These are phyloP conservation scores for Microsporum ferrugineum DNA, from an alignment of 2,329 filamentous ascomycete genomes.

Conservation along the genomic window DNA sequence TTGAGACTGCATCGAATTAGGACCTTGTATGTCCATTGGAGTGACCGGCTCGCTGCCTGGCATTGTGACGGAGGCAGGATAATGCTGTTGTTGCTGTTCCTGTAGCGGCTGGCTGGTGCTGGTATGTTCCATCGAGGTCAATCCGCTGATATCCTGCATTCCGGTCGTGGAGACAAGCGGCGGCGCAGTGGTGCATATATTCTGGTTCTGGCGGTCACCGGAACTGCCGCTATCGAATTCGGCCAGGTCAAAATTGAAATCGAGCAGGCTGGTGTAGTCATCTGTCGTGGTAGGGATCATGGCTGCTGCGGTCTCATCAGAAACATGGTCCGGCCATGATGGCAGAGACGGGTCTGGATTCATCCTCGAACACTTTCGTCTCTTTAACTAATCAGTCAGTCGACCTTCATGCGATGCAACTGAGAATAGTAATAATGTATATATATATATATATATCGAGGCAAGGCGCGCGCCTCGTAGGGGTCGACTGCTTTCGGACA, in stretches of 20 bases:
- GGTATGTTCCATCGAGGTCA: slow-evolving; percentile 10
- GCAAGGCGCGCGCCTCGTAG: neutral
- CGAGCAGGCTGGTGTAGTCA: slow-evolving; percentile 40
- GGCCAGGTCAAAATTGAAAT: slow-evolving; percentile 36
- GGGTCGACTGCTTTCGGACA: neutral
- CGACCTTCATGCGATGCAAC: neutral
- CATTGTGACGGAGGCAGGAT: slow-evolving; percentile 2
- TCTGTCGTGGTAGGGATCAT: slow-evolving; percentile 32
- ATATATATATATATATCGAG: neutral
- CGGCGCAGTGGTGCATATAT: slow-evolving; percentile 24
- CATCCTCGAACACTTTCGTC: slow-evolving; percentile 20
- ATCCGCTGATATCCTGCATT: slow-evolving; percentile 10
- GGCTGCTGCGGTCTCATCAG: slow-evolving; percentile 22
- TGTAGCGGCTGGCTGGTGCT: slow-evolving; percentile 8
- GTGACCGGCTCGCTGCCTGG: slow-evolving; percentile 7
- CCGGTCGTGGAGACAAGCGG: slow-evolving; percentile 9
- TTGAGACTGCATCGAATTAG: slow-evolving; percentile 4
- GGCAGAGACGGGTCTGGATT: slow-evolving; percentile 29
- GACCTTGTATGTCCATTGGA: slow-evolving; percentile 11
- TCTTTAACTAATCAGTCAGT: neutral
- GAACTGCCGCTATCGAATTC: slow-evolving; percentile 25
- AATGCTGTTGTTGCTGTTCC: slow-evolving; percentile 4
- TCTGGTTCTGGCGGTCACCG: slow-evolving; percentile 28
- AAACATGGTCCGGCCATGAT: slow-evolving; percentile 30
- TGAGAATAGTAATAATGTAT: neutral